Evolutionary conservation across 305 asterid genomes (phyloP).

Genomic region (Fraxinus sp.): DNA sequence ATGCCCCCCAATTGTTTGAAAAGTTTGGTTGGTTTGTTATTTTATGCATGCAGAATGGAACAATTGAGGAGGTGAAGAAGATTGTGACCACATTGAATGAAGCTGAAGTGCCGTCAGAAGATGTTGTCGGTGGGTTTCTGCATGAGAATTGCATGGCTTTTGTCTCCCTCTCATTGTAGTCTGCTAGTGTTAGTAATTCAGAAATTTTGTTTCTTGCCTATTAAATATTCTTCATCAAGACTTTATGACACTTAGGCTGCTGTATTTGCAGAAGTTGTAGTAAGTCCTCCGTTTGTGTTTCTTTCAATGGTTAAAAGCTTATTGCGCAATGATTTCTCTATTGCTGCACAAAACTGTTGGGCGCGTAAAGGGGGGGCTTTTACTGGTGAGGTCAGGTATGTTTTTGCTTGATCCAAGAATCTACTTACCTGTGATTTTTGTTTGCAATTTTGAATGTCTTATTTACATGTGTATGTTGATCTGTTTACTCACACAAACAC

Average conservation of each 20-base stretch:
- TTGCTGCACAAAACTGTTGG: constrained; percentile 56
- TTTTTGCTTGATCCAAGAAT: background rate
- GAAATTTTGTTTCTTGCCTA: background rate
- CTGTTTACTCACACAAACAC: background rate
- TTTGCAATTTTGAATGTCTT: background rate
- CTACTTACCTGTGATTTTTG: background rate
- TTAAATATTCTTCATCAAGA: background rate
- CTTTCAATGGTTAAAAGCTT: constrained; percentile 36
- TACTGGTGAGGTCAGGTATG: constrained; percentile 49
- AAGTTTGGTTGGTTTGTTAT: background rate
- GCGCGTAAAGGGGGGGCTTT: constrained; percentile 43
- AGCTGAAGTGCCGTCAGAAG: constrained; percentile 43
- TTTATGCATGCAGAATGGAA: constrained; percentile 31
- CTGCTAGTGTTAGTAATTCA: background rate
- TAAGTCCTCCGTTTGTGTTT: constrained; percentile 46
- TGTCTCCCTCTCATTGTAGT: background rate
- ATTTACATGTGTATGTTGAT: background rate
- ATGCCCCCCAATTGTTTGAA: background rate
- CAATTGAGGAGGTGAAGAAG: constrained; percentile 38
- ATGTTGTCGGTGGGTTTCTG: constrained; percentile 35
- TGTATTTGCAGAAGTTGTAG: constrained; percentile 39
- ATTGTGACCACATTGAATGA: constrained; percentile 33
- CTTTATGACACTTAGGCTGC: background rate
- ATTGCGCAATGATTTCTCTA: constrained; percentile 39
- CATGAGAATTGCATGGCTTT: background rate